phyloP scores from a whole-genome alignment of 805 yeast species.

The Candida morakotiae region DNA sequence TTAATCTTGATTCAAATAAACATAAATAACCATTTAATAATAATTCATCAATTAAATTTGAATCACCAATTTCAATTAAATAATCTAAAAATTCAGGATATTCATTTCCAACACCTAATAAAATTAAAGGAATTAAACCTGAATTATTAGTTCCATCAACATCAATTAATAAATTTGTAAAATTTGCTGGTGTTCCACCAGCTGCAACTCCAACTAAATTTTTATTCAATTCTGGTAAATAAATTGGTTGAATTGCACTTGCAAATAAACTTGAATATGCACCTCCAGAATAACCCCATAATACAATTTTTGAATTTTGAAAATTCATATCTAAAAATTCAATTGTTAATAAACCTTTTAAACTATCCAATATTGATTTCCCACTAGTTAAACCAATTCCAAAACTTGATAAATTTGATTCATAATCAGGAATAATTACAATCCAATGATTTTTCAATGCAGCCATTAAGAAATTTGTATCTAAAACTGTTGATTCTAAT shows the following conservation, averaged over 20 bases:
- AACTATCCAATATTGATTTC: constrained; percentile 24
- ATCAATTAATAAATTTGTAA: constrained; percentile 20
- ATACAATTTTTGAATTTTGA: constrained; percentile 15
- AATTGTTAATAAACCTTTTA: constrained; percentile 20
- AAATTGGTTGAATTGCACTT: constrained; percentile 28
- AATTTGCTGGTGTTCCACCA: constrained; percentile 33
- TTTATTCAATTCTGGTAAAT: constrained; percentile 28
- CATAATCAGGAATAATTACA: constrained; percentile 31
- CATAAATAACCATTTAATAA: background rate
- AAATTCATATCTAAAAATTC: constrained; percentile 12
- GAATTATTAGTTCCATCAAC: constrained; percentile 23
- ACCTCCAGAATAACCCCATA: constrained; percentile 41
- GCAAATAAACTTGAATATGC: constrained; percentile 36
- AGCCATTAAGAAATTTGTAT: constrained; percentile 13
- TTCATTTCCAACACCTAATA: constrained; percentile 26
- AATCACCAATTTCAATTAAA: background rate
- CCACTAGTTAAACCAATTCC: constrained; percentile 29
- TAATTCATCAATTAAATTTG: background rate
- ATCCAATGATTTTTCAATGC: constrained; percentile 27
- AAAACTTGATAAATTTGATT: constrained; percentile 28
- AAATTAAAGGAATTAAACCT: constrained; percentile 25
- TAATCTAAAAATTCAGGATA: constrained; percentile 19
- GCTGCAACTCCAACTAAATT: constrained; percentile 26
- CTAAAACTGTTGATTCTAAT: constrained; percentile 10
- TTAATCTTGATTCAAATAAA: background rate